Conservation (phyloP, 805 yeast species). For the Starmerella bombicola region DNA sequence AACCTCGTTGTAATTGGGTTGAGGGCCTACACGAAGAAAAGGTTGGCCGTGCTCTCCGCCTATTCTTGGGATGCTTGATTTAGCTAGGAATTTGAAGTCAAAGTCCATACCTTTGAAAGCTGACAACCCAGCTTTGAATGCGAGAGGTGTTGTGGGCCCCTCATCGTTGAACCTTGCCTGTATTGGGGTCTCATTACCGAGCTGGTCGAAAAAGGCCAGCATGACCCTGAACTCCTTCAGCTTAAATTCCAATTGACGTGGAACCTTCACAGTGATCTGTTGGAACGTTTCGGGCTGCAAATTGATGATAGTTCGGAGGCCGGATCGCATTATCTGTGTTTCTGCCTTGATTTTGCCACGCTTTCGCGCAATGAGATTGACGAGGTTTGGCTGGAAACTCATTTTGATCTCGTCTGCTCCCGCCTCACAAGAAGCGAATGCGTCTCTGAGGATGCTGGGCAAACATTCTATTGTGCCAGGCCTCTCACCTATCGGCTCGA, state of each 20-base stretch:
- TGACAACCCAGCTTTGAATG: conserved; percentile 4
- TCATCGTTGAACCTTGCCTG: conserved; percentile 8
- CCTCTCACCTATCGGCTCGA: neutral
- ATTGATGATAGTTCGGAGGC: conserved; percentile 17
- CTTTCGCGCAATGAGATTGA: conserved; percentile 15
- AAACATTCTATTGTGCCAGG: conserved; percentile 13
- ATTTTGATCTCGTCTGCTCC: conserved; percentile 21
- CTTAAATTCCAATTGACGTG: conserved; percentile 19
- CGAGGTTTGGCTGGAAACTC: conserved; percentile 8
- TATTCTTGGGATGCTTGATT: conserved; percentile 2
- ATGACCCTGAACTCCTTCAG: conserved; percentile 20
- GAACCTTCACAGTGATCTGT: conserved; percentile 15
- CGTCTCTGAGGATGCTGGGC: conserved; percentile 14
- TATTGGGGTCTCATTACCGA: conserved; percentile 11
- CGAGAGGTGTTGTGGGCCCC: conserved; percentile 11
- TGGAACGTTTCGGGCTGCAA: conserved; percentile 16
- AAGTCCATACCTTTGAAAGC: conserved; percentile 9
- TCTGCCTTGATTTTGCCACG: conserved; percentile 1
- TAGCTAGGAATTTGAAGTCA: conserved; percentile 14
- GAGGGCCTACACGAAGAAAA: conserved; percentile 3
- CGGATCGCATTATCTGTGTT: conserved; percentile 6
- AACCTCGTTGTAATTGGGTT: conserved; percentile 2
- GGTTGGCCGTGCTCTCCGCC: neutral
- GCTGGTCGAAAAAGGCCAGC: conserved; percentile 12
- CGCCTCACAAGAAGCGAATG: conserved; percentile 17